Conservation (phyloP, 805 yeast genomes). For the Brettanomyces sp. region DNA sequence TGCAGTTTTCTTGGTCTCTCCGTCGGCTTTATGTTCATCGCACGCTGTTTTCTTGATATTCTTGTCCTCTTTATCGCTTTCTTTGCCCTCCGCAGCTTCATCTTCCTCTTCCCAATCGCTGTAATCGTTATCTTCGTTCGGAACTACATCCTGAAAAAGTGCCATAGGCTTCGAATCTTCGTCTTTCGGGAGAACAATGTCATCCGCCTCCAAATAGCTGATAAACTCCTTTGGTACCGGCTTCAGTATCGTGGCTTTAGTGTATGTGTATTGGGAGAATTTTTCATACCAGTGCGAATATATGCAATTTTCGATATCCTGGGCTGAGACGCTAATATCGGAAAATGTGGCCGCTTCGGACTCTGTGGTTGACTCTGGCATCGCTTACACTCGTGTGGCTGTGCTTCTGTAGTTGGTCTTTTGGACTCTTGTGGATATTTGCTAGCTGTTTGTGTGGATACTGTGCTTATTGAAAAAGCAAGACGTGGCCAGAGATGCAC, state of each 20-base stretch:
- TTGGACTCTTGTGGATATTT: too few species aligned
- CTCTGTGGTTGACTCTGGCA: too few species aligned
- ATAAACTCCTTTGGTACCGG: constrained; percentile 53
- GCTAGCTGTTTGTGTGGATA: too few species aligned
- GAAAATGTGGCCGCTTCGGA: constrained; percentile 8
- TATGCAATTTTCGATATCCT: constrained; percentile 41
- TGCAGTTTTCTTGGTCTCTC: constrained; percentile 10
- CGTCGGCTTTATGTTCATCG: constrained; percentile 8
- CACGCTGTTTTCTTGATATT: neutral
- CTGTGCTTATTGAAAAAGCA: too few species aligned
- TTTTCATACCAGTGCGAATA: constrained; percentile 52
- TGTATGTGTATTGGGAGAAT: constrained; percentile 35
- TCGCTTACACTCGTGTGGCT: too few species aligned
- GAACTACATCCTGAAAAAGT: constrained; percentile 22
- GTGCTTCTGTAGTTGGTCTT: too few species aligned
- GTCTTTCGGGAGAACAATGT: constrained; percentile 51
- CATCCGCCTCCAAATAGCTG: constrained; percentile 56
- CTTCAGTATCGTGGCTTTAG: constrained; percentile 42
- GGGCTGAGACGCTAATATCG: constrained; percentile 20
- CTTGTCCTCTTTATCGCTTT: neutral
- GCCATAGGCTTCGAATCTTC: constrained; percentile 18
- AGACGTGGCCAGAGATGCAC: too few species aligned
- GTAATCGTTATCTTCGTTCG: constrained; percentile 54
- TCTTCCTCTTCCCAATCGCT: constrained; percentile 62
- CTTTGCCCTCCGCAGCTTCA: constrained; percentile 11